Conservation (phyloP, 169 alveolate genomes). For the Plasmodium relictum region DNA sequence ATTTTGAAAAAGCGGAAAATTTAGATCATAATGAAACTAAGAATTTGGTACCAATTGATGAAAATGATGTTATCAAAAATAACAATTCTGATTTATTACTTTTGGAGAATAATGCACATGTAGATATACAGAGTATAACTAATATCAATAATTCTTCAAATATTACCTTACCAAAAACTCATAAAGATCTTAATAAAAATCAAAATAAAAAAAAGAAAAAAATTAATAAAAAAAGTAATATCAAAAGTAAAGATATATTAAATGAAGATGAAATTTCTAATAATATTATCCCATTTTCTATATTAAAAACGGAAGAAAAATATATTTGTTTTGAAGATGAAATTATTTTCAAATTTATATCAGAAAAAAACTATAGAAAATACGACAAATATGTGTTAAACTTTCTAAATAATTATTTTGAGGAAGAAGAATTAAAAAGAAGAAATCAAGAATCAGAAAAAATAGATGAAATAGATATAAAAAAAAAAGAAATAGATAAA, state of each 20-base stretch:
- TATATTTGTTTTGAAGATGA: slow-evolving; percentile 45
- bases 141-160: not conserved
- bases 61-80: too few species aligned
- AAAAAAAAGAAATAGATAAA: not conserved
- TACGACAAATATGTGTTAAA: slow-evolving; percentile 47
- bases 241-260: not conserved
- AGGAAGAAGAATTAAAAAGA: not conserved
- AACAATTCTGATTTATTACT: too few species aligned
- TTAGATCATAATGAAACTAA: too few species aligned
- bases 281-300: not conserved
- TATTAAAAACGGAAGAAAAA: slow-evolving; percentile 1
- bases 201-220: slow-evolving; percentile 43
- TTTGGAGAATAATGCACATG: too few species aligned
- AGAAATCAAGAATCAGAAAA: not conserved
- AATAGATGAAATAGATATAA: not conserved
- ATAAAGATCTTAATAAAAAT: slow-evolving; percentile 21
- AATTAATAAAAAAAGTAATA: slow-evolving; percentile 7
- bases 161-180: slow-evolving; percentile 1
- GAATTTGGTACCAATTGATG: too few species aligned
- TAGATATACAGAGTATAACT: too few species aligned
- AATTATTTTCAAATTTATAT: slow-evolving; percentile 59
- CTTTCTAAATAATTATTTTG: slow-evolving; percentile 29
- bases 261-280: not conserved
- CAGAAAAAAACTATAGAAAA: slow-evolving; percentile 40
- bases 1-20: not conserved